Conservation (phyloP, 73 alveolate species). For the Tetrahymena borealis region DNA sequence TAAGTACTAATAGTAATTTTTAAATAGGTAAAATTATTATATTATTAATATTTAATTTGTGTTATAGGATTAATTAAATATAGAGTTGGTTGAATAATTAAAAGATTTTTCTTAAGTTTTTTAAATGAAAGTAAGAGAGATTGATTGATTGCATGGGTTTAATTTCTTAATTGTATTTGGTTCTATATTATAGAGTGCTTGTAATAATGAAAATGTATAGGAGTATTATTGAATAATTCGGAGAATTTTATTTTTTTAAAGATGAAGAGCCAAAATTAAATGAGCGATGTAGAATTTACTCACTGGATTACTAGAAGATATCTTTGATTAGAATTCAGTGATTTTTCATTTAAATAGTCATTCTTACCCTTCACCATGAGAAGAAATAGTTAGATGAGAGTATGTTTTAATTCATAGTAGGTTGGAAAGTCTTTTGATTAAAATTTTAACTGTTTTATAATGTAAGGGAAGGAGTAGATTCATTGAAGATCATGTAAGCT, state of each 20-base stretch:
- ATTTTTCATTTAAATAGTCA: too few relatives aligned
- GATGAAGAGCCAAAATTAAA: too few relatives aligned
- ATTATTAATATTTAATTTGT: too few relatives aligned
- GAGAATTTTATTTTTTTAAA: too few relatives aligned
- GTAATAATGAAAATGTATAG: background rate
- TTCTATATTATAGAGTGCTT: background rate
- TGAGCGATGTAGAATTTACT: too few relatives aligned
- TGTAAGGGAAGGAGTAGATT: background rate
- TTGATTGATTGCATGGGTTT: background rate
- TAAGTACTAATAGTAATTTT: too few relatives aligned
- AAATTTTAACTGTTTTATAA: background rate
- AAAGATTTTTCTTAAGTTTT: background rate
- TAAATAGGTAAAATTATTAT: too few relatives aligned
- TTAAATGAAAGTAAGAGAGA: background rate
- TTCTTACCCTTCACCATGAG: background rate
- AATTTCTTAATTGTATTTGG: background rate
- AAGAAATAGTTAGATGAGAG: background rate
- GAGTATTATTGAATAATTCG: background rate
- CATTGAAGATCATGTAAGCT: background rate
- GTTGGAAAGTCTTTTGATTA: background rate
- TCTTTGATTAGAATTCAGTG: too few relatives aligned
- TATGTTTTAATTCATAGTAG: background rate
- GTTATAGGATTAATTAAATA: too few relatives aligned
- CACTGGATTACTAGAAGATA: too few relatives aligned
- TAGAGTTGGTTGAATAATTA: background rate